A percentile compares a stretch with the other conserved stretches of the same genome.
These are phyloP conservation scores for Meyerozyma guilliermondii DNA, from an alignment of 1,139 yeast genomes.

Conservation along the genomic window DNA sequence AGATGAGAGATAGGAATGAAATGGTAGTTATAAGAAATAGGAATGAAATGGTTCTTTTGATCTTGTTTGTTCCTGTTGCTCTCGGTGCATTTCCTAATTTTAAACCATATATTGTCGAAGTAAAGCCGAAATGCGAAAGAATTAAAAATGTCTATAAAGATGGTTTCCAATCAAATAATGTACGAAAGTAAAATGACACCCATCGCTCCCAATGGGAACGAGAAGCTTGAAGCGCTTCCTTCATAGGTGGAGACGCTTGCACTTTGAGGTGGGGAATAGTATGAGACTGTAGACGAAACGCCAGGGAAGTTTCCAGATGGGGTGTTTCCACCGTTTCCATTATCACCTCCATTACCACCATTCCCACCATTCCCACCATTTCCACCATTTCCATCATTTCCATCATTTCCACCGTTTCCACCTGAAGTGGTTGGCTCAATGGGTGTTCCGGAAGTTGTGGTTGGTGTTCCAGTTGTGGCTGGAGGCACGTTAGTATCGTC, in stretches of 20 bases:
- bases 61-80: too few relatives aligned
- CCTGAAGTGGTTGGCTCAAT: not conserved
- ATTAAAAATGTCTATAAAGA: not conserved
- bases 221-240: not conserved
- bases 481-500: not conserved
- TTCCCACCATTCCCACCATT: not conserved
- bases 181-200: not conserved
- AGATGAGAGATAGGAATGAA: too few relatives aligned
- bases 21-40: too few relatives aligned
- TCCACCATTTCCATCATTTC: not conserved
- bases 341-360: not conserved
- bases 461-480: not conserved
- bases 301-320: not conserved
- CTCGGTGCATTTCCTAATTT: too few relatives aligned
- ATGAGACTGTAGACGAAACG: not conserved
- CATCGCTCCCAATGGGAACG: not conserved
- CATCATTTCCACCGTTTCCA: slow-evolving; percentile 1
- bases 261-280: not conserved
- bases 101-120: not conserved
- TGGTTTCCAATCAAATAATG: not conserved
- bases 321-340: not conserved
- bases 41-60: too few relatives aligned
- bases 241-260: not conserved
- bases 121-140: not conserved
- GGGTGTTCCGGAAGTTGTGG: not conserved